Base-by-base conservation (phyloP, 352 stramenopile species). In the Albugo candida region DNA sequence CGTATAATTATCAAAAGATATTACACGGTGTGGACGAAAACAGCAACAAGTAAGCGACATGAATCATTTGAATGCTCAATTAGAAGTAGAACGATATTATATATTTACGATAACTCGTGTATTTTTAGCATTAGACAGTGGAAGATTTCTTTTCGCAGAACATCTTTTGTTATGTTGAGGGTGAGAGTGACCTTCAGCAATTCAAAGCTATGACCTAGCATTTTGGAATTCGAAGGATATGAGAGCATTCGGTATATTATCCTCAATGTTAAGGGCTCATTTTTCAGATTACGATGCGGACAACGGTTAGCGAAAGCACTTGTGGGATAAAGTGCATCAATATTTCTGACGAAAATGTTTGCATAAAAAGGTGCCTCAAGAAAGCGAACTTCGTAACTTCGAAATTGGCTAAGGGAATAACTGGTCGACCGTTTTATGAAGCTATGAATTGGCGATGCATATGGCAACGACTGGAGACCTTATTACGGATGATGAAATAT, bases 301-400 rank as follows among this genome's bases (percentile, higher is more conserved):
- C 43, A 51, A 17, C 18, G 17, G 36, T 48, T 60, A 47, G 31
- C 3, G 45, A 0, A 2, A 13, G 17, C 40, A 60, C 2, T 48
- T 49, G 5, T 56, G 56, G 52, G 43, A 56, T 14, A 56, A 45
- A 10, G 45, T 59, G 3, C 43, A 36, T 1, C 24, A 0, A 1
- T 59, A 60, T 34, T 63, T 63, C 34, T 45, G 56, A 14, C 56
- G 56, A 41, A 40, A 48, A 6, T 51, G 34, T 5, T 46, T 55
- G 17, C 38, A 56, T 46, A 52, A 60, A 17, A 49, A 46, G n/a
- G 53, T 60, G 4, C 55, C 58, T 41, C 38, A 59, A 17, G 27
- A 53, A 5, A 53, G 52, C 19, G n/a, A 62, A 38, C 35, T 59
- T 0, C 36, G 56, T 10, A 53, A 56, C 6, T 62, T 62, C 16